These are phyloP conservation scores for Macrophomina pseudophaseolina DNA, from an alignment of 2,329 filamentous ascomycete species.

Conservation along the genomic window DNA sequence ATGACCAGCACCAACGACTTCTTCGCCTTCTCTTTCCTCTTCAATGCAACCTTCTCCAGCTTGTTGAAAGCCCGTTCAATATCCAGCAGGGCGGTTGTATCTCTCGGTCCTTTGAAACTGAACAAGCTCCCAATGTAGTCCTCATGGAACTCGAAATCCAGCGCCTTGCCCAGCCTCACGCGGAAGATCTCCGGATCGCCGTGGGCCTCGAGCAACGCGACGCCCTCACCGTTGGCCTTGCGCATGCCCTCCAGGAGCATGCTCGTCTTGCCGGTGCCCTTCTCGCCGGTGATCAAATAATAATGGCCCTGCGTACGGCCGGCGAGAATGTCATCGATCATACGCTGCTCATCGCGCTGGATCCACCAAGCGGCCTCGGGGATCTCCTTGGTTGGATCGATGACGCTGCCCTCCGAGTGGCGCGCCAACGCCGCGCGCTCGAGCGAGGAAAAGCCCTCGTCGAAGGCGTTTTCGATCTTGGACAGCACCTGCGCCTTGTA, in stretches of 20 bases:
- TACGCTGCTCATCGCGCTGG: constrained; percentile 73
- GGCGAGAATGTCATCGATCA: constrained; percentile 75
- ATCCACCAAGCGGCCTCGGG: constrained; percentile 68
- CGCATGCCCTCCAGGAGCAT: constrained; percentile 92
- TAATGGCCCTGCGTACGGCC: constrained; percentile 76
- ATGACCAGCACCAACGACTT: constrained; percentile 80
- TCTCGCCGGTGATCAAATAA: constrained; percentile 83
- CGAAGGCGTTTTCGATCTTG: constrained; percentile 44
- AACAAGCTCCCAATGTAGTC: constrained; percentile 93
- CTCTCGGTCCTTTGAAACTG: constrained; percentile 82
- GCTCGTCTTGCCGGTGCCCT: constrained; percentile 88
- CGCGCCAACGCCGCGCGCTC: constrained; percentile 40
- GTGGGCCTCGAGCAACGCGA: constrained; percentile 91
- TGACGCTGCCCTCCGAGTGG: constrained; percentile 37
- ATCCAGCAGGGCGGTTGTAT: constrained; percentile 83
- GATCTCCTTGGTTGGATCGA: constrained; percentile 37
- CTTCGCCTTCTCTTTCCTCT: constrained; percentile 61
- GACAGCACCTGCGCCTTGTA: constrained; percentile 39
- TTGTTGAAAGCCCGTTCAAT: constrained; percentile 94
- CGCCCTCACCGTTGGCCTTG: constrained; percentile 79
- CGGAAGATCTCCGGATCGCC: constrained; percentile 88
- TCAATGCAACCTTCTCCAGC: constrained; percentile 84
- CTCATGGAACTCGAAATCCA: constrained; percentile 92
- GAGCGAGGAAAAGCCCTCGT: constrained; percentile 41
- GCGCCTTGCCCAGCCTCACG: constrained; percentile 81